Evolutionary conservation across 345 rosid species (phyloP), one percentile per base, ranked within the genome.

Genomic region (Corymbia maculata): DNA sequence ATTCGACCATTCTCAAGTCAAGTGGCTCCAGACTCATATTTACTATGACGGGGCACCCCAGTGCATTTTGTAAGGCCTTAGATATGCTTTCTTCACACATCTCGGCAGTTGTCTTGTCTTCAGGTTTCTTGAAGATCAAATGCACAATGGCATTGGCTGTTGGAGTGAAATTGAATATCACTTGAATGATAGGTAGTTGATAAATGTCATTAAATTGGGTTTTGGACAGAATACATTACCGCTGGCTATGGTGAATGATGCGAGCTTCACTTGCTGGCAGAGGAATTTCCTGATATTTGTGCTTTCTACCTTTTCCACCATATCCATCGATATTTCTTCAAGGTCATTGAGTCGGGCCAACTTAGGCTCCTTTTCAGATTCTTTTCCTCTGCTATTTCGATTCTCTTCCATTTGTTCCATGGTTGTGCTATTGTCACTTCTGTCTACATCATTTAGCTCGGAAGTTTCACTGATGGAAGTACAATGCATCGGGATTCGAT

Each of bases 41-140:
- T 42, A 90, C 52, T 51, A 86, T 88, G 79, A 92, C 89, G 49
- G 91, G 88, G 87, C 88, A 87, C 21, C 91, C 92, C 26, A 92
- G 57, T 52, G 92, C 88, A 28, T 47, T 80, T 80, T 88, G 86
- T 50, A 90, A 87, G 86, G 89, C 92, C 47, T 79, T 85, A 55
- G 91, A 85, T 85, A 92, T 89, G 89, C 91, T 89, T 88, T 89
- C 90, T 89, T 90, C 93, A 24, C 88, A 87, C 88, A 88, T 86
- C 88, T 90, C 88, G 52, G 93, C 92, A 87, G 79, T 90, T 61
- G 49, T 45, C 90, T 89, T 92, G 87, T 92, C 92, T 86, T 89
- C 88, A 28, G 88, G 85, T 87, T 64, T 85, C 82, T 87, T 92
- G 86, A 90, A 90, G 86, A 90, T 90, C 89, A 92, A 87, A 84